A percentile compares a stretch with the other conserved stretches of the same genome.
Evolutionary conservation across 495 filamentous ascomycete genomes (phyloP).

Genomic region (Penicillium mononematosum): DNA sequence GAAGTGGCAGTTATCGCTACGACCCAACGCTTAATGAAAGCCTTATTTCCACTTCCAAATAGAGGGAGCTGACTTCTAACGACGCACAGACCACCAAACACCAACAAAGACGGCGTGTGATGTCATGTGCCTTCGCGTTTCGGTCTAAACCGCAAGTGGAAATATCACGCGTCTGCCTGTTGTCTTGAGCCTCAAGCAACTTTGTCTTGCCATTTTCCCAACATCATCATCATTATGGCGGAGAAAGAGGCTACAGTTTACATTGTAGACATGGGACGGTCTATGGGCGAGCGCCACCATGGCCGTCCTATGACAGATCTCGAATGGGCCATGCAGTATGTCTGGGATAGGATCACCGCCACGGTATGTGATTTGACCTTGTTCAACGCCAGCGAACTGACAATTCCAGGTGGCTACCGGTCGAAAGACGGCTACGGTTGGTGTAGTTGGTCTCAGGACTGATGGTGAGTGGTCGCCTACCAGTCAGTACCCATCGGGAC

Average conservation of each 20-base stretch:
- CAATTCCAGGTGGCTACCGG: conserved; percentile 65
- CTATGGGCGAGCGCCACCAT: conserved; percentile 74
- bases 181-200: conserved; percentile 13
- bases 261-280: conserved; percentile 79
- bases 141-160: conserved; percentile 35
- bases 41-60: conserved; percentile 8
- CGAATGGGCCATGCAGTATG: conserved; percentile 86
- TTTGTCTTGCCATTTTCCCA: conserved; percentile 4
- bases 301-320: conserved; percentile 80
- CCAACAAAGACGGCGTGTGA: conserved; percentile 29
- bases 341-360: conserved; percentile 92
- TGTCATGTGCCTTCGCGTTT: conserved; percentile 47
- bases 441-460: conserved; percentile 80
- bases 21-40: neutral
- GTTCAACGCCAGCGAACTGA: neutral
- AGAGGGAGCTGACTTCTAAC: conserved; percentile 2
- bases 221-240: conserved; percentile 60
- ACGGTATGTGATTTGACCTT: conserved; percentile 51
- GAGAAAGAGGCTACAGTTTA: conserved; percentile 94
- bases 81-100: conserved; percentile 14
- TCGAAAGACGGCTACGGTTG: conserved; percentile 76
- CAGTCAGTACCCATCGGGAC: neutral
- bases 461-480: conserved; percentile 49
- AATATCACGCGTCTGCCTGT: conserved; percentile 50
- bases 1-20: neutral